These are phyloP conservation scores for Coemansia furcata DNA, from an alignment of 192 early-diverging fungal species.

Conservation along the genomic window DNA sequence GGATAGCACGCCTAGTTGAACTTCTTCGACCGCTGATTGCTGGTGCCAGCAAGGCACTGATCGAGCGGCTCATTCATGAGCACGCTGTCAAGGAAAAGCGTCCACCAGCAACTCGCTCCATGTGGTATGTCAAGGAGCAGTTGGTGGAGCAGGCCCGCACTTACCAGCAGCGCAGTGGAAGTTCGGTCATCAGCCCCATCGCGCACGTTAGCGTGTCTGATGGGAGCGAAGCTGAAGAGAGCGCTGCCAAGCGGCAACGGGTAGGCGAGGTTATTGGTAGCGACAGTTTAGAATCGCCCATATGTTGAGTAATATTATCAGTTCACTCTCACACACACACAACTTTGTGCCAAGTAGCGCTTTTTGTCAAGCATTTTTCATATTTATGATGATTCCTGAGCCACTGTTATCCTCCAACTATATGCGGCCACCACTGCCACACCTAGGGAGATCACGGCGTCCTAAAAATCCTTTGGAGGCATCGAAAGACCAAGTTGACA, in stretches of 20 bases:
- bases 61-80: constrained; percentile 46
- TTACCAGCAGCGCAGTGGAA: not conserved
- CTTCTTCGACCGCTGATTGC: constrained; percentile 29
- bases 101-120: constrained; percentile 18
- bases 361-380: not conserved
- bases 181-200: not conserved
- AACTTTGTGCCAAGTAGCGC: no score
- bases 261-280: not conserved
- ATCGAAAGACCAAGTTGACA: constrained; percentile 35
- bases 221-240: not conserved
- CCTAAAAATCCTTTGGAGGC: constrained; percentile 33
- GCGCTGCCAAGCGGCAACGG: constrained; percentile 17
- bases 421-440: constrained; percentile 25
- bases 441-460: constrained; percentile 13
- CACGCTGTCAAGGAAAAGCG: constrained; percentile 51
- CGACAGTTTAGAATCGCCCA: not conserved
- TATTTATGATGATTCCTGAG: not conserved
- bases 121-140: constrained; percentile 41
- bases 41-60: constrained; percentile 38
- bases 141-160: constrained; percentile 15
- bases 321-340: no score
- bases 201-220: not conserved
- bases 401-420: not conserved
- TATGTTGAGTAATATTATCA: not conserved
- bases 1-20: constrained; percentile 34